Evolutionary conservation across 2,329 filamentous ascomycete species (phyloP).

Genomic region (Juglanconis juglandina): DNA sequence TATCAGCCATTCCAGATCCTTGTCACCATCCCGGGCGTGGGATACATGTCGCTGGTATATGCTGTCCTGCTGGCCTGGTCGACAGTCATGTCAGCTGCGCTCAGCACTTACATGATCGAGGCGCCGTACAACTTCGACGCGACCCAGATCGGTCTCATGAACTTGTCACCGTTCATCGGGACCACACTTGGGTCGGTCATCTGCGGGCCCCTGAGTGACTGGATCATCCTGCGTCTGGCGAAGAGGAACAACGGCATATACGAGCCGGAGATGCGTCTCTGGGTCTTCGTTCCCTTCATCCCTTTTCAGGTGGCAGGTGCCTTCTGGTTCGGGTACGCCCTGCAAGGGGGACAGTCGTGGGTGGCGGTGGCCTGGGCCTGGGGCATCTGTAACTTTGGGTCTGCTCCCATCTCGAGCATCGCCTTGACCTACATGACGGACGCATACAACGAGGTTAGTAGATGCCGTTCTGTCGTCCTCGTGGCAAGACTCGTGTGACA

Average conservation of each 20-base stretch:
- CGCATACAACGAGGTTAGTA: constrained; percentile 19
- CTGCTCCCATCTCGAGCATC: constrained; percentile 15
- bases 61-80: constrained; percentile 17
- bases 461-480: no score
- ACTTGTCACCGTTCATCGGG: constrained; percentile 17
- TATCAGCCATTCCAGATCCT: constrained; percentile 19
- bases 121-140: constrained; percentile 17
- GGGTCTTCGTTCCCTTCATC: constrained; percentile 23
- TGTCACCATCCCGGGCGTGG: constrained; percentile 17
- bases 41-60: constrained; percentile 17
- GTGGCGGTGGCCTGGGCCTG: constrained; percentile 14
- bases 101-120: constrained; percentile 16
- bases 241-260: constrained; percentile 33
- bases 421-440: constrained; percentile 18
- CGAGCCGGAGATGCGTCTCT: constrained; percentile 36
- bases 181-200: constrained; percentile 30
- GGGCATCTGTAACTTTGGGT: constrained; percentile 14
- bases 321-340: constrained; percentile 19
- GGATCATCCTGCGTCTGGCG: constrained; percentile 30
- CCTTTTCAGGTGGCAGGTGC: constrained; percentile 18
- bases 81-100: constrained; percentile 15
- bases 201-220: constrained; percentile 32
- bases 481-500: no score
- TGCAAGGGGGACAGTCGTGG: constrained; percentile 17
- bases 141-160: constrained; percentile 18